Evolutionary conservation across 2,329 filamentous ascomycete species (phyloP).

Genomic region (Colletotrichum gloeosporioides): DNA sequence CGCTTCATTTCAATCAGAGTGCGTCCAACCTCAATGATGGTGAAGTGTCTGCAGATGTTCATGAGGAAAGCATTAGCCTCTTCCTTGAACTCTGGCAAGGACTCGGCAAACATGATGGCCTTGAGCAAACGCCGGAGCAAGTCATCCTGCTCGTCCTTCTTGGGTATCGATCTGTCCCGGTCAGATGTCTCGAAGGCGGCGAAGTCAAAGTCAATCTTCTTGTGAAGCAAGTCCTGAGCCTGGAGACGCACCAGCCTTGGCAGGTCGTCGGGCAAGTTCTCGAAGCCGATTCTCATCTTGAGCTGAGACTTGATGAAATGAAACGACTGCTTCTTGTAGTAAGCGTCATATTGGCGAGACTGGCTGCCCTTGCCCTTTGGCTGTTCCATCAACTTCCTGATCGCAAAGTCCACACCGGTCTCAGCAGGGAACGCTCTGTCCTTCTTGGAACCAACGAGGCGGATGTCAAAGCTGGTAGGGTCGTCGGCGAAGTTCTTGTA

Average conservation of each 20-base stretch:
- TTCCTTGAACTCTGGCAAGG: slow-evolving; percentile 78
- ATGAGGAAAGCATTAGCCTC: slow-evolving; percentile 78
- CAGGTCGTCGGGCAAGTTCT: slow-evolving; percentile 89
- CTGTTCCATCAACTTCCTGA: slow-evolving; percentile 84
- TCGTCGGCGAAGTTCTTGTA: slow-evolving; percentile 91
- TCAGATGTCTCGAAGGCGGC: slow-evolving; percentile 78
- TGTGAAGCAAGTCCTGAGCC: slow-evolving; percentile 80
- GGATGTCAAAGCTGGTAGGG: slow-evolving; percentile 83
- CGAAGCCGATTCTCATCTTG: slow-evolving; percentile 87
- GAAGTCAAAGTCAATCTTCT: slow-evolving; percentile 74
- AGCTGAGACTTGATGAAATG: slow-evolving; percentile 86
- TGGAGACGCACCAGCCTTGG: slow-evolving; percentile 84
- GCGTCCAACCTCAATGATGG: slow-evolving; percentile 85
- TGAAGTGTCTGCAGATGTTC: slow-evolving; percentile 88
- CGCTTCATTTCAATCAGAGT: slow-evolving; percentile 84
- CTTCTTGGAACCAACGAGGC: slow-evolving; percentile 86
- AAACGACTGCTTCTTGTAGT: slow-evolving; percentile 93
- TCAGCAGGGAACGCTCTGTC: slow-evolving; percentile 88
- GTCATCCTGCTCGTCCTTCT: slow-evolving; percentile 84
- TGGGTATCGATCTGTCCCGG: slow-evolving; percentile 80
- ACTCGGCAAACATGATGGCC: slow-evolving; percentile 84
- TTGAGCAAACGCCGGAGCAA: slow-evolving; percentile 87
- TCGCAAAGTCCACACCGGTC: slow-evolving; percentile 86
- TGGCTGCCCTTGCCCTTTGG: slow-evolving; percentile 66
- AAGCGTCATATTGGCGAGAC: slow-evolving; percentile 72